Evolutionary conservation across 2,329 filamentous ascomycete genomes (phyloP), one percentile per base, ranked within the genome.

Genomic region (Diplodia intermedia): DNA sequence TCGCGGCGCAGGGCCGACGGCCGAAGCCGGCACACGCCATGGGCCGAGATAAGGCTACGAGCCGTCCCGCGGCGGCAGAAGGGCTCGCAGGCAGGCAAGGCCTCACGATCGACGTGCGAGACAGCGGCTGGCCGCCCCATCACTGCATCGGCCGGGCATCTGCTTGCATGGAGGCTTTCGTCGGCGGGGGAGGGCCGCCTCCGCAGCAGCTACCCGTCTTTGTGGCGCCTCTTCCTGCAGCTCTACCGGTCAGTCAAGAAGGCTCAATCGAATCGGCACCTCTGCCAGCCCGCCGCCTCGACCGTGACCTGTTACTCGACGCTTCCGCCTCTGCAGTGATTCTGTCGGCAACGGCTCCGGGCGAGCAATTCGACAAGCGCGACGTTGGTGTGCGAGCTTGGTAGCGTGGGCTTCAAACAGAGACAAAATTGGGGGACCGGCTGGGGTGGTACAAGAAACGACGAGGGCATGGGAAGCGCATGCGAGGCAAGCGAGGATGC

Each of bases 31-130:
- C 55, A 54, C 53, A 54, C 43, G 65, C 55, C 43, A 29, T 52
- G 20, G 47, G 14, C 54, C 66, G 66, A 67, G 66, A 67, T 67
- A 36, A 67, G 55, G 66, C 56, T 61, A 47, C 66, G 66, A 53
- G 65, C 65, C 65, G 65, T 61, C 38, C 65, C 65, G 65, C 33
- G 18, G 65, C 53, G 26, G 52, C 40, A 55, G 18, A 31, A 56
- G 43, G 54, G 63, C 63, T 26, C 29, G 33, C 52, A 66, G 38
- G 52, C 29, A 33, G 63, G 43, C 40, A 36, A 38, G 26, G 65
- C 26, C 47, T 33, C 20, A 20, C 53, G 65, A 67, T 60, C 65
- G 54, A 36, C 65, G 31, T 43, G 43, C 55, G 26, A 67, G 54
- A 67, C 65, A 60, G 65, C 65, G 54, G 65, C 54, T 60, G 43